These are phyloP conservation scores for Xylariaceae sp. DNA, from an alignment of 2,329 filamentous ascomycete genomes.

Conservation along the genomic window DNA sequence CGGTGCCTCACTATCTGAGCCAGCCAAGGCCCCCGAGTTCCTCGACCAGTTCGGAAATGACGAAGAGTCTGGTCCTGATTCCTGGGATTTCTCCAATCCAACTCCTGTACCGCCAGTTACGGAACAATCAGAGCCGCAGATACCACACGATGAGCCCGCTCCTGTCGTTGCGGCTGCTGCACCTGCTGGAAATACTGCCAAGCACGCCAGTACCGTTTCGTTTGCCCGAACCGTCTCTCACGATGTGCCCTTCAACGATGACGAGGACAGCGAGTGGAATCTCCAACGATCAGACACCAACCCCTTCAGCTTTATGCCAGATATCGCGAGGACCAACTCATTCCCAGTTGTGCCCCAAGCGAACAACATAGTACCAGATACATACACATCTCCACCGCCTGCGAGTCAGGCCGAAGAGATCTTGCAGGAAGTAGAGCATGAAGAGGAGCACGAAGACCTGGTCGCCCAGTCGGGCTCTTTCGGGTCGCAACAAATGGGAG, in stretches of 20 bases:
- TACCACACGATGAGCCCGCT: conserved; percentile 1
- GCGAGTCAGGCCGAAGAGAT: conserved; percentile 52
- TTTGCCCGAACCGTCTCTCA: conserved; percentile 63
- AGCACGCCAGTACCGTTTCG: conserved; percentile 58
- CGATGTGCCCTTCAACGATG: conserved; percentile 55
- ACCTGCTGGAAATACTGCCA: conserved; percentile 34
- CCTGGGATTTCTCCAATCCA: conserved; percentile 24
- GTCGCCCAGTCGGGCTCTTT: background rate
- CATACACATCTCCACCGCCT: conserved; percentile 37
- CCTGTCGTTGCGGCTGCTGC: conserved; percentile 7
- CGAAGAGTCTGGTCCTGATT: conserved; percentile 23
- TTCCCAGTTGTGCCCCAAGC: conserved; percentile 55
- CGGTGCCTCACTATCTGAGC: conserved; percentile 14
- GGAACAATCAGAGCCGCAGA: background rate
- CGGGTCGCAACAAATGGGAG: conserved; percentile 9
- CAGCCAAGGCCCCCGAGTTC: conserved; percentile 17
- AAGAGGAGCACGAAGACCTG: conserved; percentile 26
- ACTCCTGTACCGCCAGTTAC: background rate
- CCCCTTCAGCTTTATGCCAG: conserved; percentile 57
- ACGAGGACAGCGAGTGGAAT: conserved; percentile 57
- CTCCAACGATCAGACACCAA: conserved; percentile 50
- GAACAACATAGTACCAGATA: conserved; percentile 26
- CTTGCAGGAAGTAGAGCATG: conserved; percentile 47
- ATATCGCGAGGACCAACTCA: conserved; percentile 57
- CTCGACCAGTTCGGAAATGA: conserved; percentile 23